Percentiles rank a stretch among this genome's conserved stretches.
phyloP scores from a whole-genome alignment of 1,284 basidiomycete genomes.

The Trichosporon sp. region DNA sequence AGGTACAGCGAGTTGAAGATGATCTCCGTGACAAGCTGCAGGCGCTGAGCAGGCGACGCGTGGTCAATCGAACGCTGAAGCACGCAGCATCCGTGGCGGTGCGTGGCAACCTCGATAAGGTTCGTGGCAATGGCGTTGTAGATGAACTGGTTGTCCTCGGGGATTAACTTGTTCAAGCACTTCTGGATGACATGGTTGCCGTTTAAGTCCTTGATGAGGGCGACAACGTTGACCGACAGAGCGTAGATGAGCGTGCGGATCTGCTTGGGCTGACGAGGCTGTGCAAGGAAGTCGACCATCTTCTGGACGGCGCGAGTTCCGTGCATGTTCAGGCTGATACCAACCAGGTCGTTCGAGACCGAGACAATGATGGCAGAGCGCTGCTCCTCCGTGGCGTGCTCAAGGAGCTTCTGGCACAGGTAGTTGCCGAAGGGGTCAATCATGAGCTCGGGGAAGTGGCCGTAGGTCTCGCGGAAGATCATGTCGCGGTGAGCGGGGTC shows the following conservation, averaged over 20 bases:
- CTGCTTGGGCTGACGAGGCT: constrained; percentile 76
- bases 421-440: constrained; percentile 99
- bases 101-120: constrained; percentile 98
- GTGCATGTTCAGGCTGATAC: constrained; percentile 99
- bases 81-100: constrained; percentile 98
- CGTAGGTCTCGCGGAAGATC: constrained; percentile 98
- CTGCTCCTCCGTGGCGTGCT: constrained; percentile 97
- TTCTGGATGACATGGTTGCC: constrained; percentile 99
- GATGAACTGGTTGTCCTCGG: constrained; percentile 99
- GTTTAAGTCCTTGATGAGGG: constrained; percentile 98
- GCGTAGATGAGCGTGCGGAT: constrained; percentile 97
- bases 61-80: constrained; percentile 98
- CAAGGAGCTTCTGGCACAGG: constrained; percentile 95
- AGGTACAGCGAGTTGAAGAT: constrained; percentile 96
- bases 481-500: constrained; percentile 92
- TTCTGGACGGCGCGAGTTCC: constrained; percentile 99
- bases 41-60: constrained; percentile 75
- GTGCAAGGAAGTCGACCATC: constrained; percentile 99
- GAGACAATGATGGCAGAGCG: constrained; percentile 95
- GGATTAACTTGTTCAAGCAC: constrained; percentile 93
- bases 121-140: constrained; percentile 99
- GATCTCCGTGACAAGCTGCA: constrained; percentile 98
- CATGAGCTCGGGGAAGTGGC: constrained; percentile 98
- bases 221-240: constrained; percentile 94
- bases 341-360: constrained; percentile 93